Evolutionary conservation across 208 protist species (phyloP), one percentile per base, ranked within the genome.

Genomic region (Crithidia sp.): DNA sequence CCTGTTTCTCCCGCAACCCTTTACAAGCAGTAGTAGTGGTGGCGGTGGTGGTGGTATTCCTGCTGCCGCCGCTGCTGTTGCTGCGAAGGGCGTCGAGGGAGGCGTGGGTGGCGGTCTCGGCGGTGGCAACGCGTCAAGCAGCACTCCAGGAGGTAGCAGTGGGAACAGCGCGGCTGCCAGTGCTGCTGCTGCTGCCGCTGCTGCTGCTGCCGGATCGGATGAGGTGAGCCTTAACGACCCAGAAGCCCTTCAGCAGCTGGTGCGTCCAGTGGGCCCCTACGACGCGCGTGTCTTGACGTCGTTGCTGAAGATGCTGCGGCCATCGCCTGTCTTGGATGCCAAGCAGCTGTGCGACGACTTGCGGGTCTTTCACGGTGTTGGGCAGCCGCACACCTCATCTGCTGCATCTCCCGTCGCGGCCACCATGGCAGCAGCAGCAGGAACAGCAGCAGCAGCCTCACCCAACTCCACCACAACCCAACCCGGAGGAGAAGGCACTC

Each of bases 161-260:
- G 50, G 36, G 14, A 65, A 36, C 58, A 56, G 50, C 43, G 40
- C 13, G 56, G 64, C 16, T 19, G 53, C 7, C 50, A 64, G 19
- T 56, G 28, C 49, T 19, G 36, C 39, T 41, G 12, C 43, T 8
- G 60, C 62, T 14, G 61, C 58, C 7, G 47, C 53, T 5, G 39
- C 66, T 2, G 10, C 55, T 14, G 54, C 44, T 5, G 19, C 45
- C 7, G 66, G 13, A 7, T 16, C 44, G 4, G 63, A 68, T 50
- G 65, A 70, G 28, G 7, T 49, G 39, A 58, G 67, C 52, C 50
- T 81, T 36, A 77, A 77, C 64, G 76, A 84, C 36, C 67, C 89
- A 13, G 67, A 71, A 54, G 61, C 67, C 57, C 62, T 83, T 44
- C 54, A 53, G 17, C 52, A 87, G 39, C 77, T 86, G 16, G 74